phyloP scores from a whole-genome alignment of 805 yeast genomes.

The Hanseniaspora thailandica region DNA sequence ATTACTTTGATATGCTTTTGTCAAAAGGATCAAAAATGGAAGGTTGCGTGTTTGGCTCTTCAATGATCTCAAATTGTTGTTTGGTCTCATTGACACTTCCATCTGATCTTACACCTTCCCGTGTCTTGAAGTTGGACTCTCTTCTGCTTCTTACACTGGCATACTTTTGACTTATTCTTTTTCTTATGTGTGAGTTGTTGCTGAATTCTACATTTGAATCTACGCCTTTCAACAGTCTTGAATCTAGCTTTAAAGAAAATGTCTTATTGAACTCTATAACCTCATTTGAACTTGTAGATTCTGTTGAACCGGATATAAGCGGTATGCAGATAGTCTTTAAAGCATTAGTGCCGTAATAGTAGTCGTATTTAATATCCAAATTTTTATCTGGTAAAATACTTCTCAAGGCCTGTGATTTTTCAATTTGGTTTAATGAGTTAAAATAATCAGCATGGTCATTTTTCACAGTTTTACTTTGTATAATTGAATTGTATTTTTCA shows the following conservation, averaged over 20 bases:
- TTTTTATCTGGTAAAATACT: not conserved
- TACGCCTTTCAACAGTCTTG: conserved; percentile 21
- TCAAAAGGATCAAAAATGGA: conserved; percentile 15
- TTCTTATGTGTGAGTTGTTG: conserved; percentile 4
- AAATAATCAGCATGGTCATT: not conserved
- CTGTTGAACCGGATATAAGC: not conserved
- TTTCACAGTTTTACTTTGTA: not conserved
- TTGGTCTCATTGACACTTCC: not conserved
- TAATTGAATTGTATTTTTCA: not conserved
- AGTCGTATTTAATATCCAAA: conserved; percentile 3
- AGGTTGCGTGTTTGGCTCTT: not conserved
- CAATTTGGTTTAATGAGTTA: not conserved
- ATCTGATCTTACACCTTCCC: not conserved
- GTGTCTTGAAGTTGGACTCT: not conserved
- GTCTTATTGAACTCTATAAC: not conserved
- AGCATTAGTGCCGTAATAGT: conserved; percentile 11
- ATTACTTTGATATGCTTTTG: conserved; percentile 16
- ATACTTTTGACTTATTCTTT: not conserved
- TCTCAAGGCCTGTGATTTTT: not conserved
- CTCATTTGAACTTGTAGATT: not conserved
- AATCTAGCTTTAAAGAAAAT: not conserved
- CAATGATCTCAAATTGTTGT: not conserved
- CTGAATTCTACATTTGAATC: not conserved
- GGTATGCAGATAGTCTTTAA: conserved; percentile 14
- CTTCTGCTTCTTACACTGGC: not conserved